Conservation (phyloP, 495 filamentous ascomycete species). For the Gamarada debralockiae region DNA sequence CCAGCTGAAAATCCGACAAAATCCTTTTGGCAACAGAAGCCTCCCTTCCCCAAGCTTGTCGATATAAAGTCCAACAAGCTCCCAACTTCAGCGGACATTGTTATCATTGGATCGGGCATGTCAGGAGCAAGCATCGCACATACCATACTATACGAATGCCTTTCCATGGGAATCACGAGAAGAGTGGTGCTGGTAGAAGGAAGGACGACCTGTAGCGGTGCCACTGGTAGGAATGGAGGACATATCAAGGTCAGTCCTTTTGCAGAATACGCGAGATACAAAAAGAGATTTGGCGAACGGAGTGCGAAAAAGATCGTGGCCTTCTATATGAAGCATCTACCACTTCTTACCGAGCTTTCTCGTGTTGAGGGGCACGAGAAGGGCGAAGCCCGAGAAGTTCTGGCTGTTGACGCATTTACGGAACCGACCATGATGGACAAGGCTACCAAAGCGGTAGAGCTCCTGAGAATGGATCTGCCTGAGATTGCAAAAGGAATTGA, state of each 20-base stretch:
- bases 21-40: constrained; percentile 63
- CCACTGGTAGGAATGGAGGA: constrained; percentile 53
- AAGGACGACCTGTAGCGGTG: constrained; percentile 46
- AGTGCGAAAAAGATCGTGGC: not conserved
- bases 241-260: constrained; percentile 9
- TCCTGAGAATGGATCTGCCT: no score
- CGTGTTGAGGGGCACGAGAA: not conserved
- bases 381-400: not conserved
- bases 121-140: constrained; percentile 55
- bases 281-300: not conserved
- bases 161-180: not conserved
- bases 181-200: constrained; percentile 52
- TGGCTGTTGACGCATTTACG: no score
- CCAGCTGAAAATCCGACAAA: constrained; percentile 58
- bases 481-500: no score
- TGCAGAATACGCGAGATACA: not conserved
- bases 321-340: not conserved
- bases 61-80: constrained; percentile 44
- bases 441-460: no score
- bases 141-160: not conserved
- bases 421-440: no score
- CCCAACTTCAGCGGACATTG: constrained; percentile 45
- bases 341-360: not conserved
- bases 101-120: constrained; percentile 71
- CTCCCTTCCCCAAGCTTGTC: constrained; percentile 48